phyloP scores from a whole-genome alignment of 2,329 filamentous ascomycete species.

The Penicillium sp. region DNA sequence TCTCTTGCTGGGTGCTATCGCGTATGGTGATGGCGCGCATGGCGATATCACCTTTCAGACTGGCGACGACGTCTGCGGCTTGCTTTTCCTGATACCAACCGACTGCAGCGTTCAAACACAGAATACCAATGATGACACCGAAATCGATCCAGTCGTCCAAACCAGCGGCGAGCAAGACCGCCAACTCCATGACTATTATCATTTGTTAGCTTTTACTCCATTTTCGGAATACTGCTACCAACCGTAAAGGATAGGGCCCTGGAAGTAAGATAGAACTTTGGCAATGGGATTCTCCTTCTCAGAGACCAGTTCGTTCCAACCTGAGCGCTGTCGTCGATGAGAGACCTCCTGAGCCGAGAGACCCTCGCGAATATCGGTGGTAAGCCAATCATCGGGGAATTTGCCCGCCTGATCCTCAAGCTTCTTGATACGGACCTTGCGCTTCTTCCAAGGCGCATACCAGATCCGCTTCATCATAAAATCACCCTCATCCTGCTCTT shows the following conservation, averaged over 20 bases:
- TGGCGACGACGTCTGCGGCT: constrained; percentile 72
- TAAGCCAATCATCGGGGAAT: constrained; percentile 65
- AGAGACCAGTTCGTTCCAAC: constrained; percentile 72
- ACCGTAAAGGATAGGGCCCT: constrained; percentile 74
- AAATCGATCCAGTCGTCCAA: constrained; percentile 74
- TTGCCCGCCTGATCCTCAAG: constrained; percentile 30
- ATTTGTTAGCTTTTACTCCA: constrained; percentile 13
- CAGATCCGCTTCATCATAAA: constrained; percentile 53
- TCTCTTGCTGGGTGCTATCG: constrained; percentile 63
- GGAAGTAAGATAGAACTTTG: constrained; percentile 73
- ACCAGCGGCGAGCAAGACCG: constrained; percentile 70
- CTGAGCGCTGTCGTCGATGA: constrained; percentile 60
- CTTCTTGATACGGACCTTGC: constrained; percentile 28
- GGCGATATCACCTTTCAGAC: constrained; percentile 74
- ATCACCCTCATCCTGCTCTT: constrained; percentile 41
- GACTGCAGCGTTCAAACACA: constrained; percentile 70
- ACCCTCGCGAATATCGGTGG: constrained; percentile 66
- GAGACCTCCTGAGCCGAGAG: constrained; percentile 59
- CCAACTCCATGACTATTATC: constrained; percentile 65
- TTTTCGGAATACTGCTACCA: constrained; percentile 28
- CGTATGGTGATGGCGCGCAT: constrained; percentile 69
- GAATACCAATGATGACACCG: constrained; percentile 73
- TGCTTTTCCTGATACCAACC: constrained; percentile 83
- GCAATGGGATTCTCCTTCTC: constrained; percentile 73
- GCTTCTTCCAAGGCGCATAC: constrained; percentile 58